Evolutionary conservation across 1,284 basidiomycete genomes (phyloP), one percentile per base, ranked within the genome.

Genomic region (Entoloma clypeatum): DNA sequence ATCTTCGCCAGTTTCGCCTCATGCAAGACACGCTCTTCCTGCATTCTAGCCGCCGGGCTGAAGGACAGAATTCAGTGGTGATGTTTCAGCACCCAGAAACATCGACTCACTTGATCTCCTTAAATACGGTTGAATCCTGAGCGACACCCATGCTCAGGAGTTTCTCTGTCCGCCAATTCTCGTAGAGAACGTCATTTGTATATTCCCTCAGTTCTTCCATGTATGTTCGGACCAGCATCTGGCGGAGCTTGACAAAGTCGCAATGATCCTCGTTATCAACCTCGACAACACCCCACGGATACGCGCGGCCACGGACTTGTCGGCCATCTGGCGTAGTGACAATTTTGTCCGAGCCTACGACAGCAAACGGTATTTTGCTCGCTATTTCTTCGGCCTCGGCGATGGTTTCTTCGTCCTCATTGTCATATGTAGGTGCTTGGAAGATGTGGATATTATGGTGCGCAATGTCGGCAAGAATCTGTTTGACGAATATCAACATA

Each of bases 181-280:
- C 94, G 62, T 98, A 98, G 41, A 97, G 74, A 25, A 86, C 80
- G 55, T 90, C 81, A 61, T 93, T 92, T 53, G 94, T 97, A 65
- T 92, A 86, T 68, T 97, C 94, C 58, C 93, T 75, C 50, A 98
- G 74, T 63, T 98, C 93, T 63, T 97, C 94, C 94, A 97, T 98
- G 65, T 96, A 94, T 5, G 94, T 96, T 49, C 93, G 79, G 55
- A 98, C 87, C 33, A 98, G 85, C 94, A 98, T 97, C 66, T 97
- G 94, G 41, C 94, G 82, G 47, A 98, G 85, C 68, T 97, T 97
- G 65, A 96, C 92, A 63, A 98, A 98, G 65, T 97, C 94, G 55
- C 94, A 98, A 63, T 98, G 93, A 23, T 92, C 88, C 61, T 97
- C 93, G 58, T 98, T 96, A 71, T 97, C 93, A 36, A 97, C 94